Evolutionary conservation across 2,329 filamentous ascomycete species (phyloP).

Genomic region (Cercospora sp.): DNA sequence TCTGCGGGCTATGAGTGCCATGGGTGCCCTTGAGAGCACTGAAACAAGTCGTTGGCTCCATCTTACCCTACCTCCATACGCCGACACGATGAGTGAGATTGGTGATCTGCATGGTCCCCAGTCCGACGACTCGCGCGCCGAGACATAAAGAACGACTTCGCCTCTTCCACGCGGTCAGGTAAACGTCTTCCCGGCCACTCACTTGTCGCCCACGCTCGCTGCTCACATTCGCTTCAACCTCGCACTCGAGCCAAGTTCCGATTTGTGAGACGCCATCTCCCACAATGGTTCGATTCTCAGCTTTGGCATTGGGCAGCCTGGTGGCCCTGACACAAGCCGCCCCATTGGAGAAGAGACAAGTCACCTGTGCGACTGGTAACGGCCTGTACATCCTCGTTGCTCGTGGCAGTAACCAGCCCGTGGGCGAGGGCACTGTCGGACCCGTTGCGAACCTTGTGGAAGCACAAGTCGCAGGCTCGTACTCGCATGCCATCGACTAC

Average conservation of each 20-base stretch:
- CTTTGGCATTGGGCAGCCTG: neutral
- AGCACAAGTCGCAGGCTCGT: conserved; percentile 37
- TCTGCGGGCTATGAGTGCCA: neutral
- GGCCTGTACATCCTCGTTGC: conserved; percentile 42
- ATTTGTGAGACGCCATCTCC: neutral
- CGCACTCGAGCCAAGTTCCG: neutral
- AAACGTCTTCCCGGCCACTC: neutral
- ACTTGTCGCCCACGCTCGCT: neutral
- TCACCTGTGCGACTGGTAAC: conserved; percentile 21
- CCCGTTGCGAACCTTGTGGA: conserved; percentile 38
- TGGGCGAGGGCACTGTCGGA: conserved; percentile 39
- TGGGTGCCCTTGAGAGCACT: neutral
- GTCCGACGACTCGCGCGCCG: neutral
- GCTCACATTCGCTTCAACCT: neutral
- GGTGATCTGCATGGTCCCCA: neutral
- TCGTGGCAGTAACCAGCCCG: conserved; percentile 35
- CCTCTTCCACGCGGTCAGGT: neutral
- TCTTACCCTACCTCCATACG: neutral
- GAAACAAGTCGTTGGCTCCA: neutral
- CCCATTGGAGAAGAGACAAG: conserved; percentile 26
- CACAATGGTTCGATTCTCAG: conserved; percentile 5
- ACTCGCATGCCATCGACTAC: conserved; percentile 38
- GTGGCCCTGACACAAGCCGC: conserved; percentile 18
- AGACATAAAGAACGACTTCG: neutral
- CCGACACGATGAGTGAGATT: neutral